Base-by-base conservation (phyloP, 106 monocot genomes). In the Allium fistulosum region DNA sequence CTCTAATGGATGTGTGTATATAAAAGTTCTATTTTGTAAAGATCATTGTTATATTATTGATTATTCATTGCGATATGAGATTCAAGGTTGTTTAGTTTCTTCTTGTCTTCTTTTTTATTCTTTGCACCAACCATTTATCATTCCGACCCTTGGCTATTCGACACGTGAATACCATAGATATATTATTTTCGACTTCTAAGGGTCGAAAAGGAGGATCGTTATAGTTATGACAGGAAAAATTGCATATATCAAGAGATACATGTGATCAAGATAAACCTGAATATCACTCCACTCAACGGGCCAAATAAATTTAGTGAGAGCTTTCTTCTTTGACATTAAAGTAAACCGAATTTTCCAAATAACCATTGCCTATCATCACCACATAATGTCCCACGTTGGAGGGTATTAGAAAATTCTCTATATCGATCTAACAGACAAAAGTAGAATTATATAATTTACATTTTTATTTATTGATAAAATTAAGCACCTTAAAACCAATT, bases 251-350 rank as follows among this genome's bases (percentile, higher is more conserved):
- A 22, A 11, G 18, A 22, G 22, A 16, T 69, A 26, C 57, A 63
- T 72, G 22, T 22, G 22, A 22, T 22, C 22, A 22, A 22, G 22
- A 1, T 22, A 67, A 48, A 97, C 96, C 88, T 97, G 96, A 76
- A 88, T 63, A 84, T 97, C 91, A 73, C 88, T 97, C 96, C 96
- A 97, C 71, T 97, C 96, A 72, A 97, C 96, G 69, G 86, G 86
- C 27, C 91, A 83, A 17, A 89, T 78, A 74, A 97, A 97, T 63
- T 97, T 97, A 8, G 96, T 97, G 11, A 97, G 82, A 26, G 96
- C 96, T 74, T 81, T 97, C 80, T 97, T 97, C 58, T 91, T 86
- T 75, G 92, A 92, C 88, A 97, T 91, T 58, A 97, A 81, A 72
- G 92, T 88, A 69, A 97, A 97, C 68, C 96, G 85, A 58, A 97